Evolutionary conservation across 2,329 filamentous ascomycete genomes (phyloP), one percentile per base, ranked within the genome.

Genomic region (Emmonsia crescens): DNA sequence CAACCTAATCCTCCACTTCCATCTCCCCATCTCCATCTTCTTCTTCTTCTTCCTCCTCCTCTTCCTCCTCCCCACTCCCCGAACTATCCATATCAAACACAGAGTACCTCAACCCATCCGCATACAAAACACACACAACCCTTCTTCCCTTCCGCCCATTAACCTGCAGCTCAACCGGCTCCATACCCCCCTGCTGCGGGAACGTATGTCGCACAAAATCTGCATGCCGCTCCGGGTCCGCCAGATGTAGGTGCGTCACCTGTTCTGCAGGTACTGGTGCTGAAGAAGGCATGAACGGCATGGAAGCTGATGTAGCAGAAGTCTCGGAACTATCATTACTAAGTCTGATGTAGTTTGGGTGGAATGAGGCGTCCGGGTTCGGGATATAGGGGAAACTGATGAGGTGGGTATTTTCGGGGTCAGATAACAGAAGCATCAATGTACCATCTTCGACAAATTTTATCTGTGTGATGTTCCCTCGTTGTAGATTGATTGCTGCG

Each of bases 371-470:
- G n/a, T 68, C 65, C 16, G 52, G n/a, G 9, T 61, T 48, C 10
- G 62, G 61, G 46, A 67, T 69, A 64, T 73, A 73, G 33, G 70
- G 68, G 21, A 75, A 68, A 29, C 71, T 73, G 33, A 77, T 67
- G 33, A 77, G 69, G 60, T 72, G 69, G 16, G 68, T 69, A 5
- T 67, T 70, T 75, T 74, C 68, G 27, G 65, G 61, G 40, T 71
- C 68, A 51, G 71, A 69, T 73, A 81, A 82, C 1, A 91, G 79
- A 1, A 89, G 66, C 60, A 91, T 77, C 1, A 91, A 71, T 0
- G 76, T 79, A 14, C 79, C 73, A 61, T 88, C 83, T 67, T 87
- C 80, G 51, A 89, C 79, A 68, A 91, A 90, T 69, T 87, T 86
- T 16, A 88, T 72, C 69, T 91, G 86, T 24, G 84, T 72, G 19